phyloP scores from a whole-genome alignment of 2,329 filamentous ascomycete species.

The Aspergillus novoparasiticus region DNA sequence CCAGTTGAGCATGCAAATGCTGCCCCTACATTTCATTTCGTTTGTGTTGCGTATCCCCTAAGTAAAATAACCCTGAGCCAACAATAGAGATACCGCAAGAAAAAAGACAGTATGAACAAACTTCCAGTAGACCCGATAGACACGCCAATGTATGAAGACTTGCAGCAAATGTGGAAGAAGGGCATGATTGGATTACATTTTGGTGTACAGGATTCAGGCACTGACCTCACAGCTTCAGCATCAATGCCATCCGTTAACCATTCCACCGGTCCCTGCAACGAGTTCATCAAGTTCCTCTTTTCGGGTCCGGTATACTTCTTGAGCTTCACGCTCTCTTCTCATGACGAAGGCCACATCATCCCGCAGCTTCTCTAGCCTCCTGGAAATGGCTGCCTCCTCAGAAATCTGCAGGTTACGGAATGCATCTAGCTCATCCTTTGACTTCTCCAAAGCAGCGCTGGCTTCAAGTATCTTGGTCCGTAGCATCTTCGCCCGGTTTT shows the following conservation, averaged over 20 bases:
- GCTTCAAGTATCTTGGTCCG: slow-evolving; percentile 78
- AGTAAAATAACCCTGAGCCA: background rate
- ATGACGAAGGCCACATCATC: slow-evolving; percentile 83
- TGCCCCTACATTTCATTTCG: background rate
- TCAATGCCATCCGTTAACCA: slow-evolving; percentile 44
- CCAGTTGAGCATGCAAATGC: background rate
- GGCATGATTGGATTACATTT: slow-evolving; percentile 16
- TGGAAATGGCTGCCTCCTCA: slow-evolving; percentile 74
- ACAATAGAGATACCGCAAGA: background rate
- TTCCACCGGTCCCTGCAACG: slow-evolving; percentile 31
- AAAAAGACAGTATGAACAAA: background rate
- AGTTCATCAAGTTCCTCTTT: slow-evolving; percentile 77
- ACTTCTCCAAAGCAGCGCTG: slow-evolving; percentile 72
- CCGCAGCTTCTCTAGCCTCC: slow-evolving; percentile 72
- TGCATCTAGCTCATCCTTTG: slow-evolving; percentile 69
- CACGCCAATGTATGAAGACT: background rate
- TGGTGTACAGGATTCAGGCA: slow-evolving; percentile 6
- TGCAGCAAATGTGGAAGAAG: background rate
- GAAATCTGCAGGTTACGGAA: slow-evolving; percentile 76
- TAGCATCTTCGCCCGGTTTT: slow-evolving; percentile 79
- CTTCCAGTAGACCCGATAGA: slow-evolving; percentile 4
- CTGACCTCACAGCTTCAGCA: slow-evolving; percentile 9
- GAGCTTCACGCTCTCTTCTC: slow-evolving; percentile 82
- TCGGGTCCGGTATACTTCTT: slow-evolving; percentile 76
- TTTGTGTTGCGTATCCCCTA: background rate